Percentiles rank a stretch among this genome's conserved stretches.
Evolutionary conservation across 805 yeast genomes (phyloP).

Genomic region (Wickerhamomyces chambardii): DNA sequence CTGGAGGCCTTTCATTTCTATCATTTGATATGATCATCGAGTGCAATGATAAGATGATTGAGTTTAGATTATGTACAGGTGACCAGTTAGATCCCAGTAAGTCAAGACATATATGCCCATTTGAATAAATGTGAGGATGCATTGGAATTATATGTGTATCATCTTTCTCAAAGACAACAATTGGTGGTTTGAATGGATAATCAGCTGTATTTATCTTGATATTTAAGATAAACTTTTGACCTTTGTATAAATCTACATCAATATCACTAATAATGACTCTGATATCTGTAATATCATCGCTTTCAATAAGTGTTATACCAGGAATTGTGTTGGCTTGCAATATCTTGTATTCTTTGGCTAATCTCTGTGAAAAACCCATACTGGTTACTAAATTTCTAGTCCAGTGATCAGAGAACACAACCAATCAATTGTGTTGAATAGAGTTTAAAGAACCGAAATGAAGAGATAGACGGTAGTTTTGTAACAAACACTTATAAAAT

Average conservation of each 20-base stretch:
- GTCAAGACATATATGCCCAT: constrained; percentile 73
- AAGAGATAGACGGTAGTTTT: no score
- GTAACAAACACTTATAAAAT: no score
- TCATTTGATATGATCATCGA: constrained; percentile 50
- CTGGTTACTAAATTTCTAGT: no score
- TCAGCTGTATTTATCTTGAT: constrained; percentile 32
- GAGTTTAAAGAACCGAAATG: no score
- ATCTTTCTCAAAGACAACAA: constrained; percentile 37
- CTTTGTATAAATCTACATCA: not conserved
- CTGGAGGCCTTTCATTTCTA: constrained; percentile 44
- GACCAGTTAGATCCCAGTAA: constrained; percentile 38
- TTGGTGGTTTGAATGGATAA: constrained; percentile 55
- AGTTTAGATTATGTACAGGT: constrained; percentile 24
- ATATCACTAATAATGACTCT: not conserved
- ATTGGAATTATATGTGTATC: constrained; percentile 36
- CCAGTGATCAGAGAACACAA: no score
- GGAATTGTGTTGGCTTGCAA: no score
- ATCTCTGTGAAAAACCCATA: not conserved
- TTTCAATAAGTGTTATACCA: not conserved
- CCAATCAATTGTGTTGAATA: no score
- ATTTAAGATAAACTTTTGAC: no score
- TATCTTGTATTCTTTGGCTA: not conserved
- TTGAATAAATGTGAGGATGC: constrained; percentile 69
- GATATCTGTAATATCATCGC: not conserved
- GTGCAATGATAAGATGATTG: constrained; percentile 48